Evolutionary conservation across 2,329 filamentous ascomycete species (phyloP).

Genomic region (Colletotrichum melonis): DNA sequence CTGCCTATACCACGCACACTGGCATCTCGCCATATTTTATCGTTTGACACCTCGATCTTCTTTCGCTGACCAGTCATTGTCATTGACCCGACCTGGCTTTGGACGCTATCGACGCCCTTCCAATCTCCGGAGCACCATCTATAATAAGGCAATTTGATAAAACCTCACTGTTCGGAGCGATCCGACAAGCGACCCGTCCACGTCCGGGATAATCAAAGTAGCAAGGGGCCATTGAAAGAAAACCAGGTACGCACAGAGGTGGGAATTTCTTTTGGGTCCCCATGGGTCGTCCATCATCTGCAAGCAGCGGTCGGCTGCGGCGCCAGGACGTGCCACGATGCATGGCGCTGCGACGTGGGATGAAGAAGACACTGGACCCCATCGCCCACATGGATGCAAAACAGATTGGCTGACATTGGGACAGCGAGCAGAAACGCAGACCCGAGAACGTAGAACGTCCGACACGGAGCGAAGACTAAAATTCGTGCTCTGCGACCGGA

Average conservation of each 20-base stretch:
- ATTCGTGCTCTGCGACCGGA: neutral
- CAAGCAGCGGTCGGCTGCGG: constrained; percentile 15
- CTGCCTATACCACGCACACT: neutral
- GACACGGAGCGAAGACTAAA: neutral
- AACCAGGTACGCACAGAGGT: constrained; percentile 21
- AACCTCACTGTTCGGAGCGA: neutral
- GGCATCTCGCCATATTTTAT: neutral
- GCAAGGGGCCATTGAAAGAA: constrained; percentile 15
- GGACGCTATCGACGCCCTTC: constrained; percentile 27
- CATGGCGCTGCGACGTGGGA: constrained; percentile 19
- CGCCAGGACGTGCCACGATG: constrained; percentile 22
- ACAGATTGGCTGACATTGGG: constrained; percentile 15
- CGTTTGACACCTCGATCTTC: neutral
- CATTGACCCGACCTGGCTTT: neutral
- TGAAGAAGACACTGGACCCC: constrained; percentile 24
- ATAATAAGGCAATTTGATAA: constrained; percentile 5
- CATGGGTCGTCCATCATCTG: neutral
- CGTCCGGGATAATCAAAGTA: constrained; percentile 6
- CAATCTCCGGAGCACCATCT: constrained; percentile 7
- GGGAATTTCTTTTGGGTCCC: constrained; percentile 10
- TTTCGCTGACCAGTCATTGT: neutral
- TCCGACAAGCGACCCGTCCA: neutral
- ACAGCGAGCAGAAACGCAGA: neutral
- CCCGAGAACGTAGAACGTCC: neutral
- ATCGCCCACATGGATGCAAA: neutral